Conservation (phyloP, 768 basidiomycete genomes). For the Glaciozyma antarctica region DNA sequence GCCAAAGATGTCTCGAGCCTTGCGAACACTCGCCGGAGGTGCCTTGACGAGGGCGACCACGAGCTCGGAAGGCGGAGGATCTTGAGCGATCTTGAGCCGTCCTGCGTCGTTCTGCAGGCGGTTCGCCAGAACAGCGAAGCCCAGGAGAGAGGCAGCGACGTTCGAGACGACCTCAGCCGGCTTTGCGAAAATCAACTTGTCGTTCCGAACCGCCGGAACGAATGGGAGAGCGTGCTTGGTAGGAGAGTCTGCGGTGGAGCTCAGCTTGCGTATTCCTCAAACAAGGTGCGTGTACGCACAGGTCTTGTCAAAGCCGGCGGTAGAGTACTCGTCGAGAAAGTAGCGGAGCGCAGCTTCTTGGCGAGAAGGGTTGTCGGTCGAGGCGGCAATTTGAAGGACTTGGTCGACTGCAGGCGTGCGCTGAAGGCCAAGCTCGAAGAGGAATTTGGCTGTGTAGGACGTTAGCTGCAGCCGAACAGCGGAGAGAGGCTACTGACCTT, state of each 20-base stretch:
- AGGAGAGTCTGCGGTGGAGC: conserved; percentile 42
- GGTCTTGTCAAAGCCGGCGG: conserved; percentile 43
- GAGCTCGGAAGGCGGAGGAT: conserved; percentile 25
- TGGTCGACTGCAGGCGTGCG: conserved; percentile 59
- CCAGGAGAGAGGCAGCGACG: conserved; percentile 60
- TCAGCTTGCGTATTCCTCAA: conserved; percentile 39
- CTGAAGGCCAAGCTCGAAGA: conserved; percentile 50
- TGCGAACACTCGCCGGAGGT: conserved; percentile 21
- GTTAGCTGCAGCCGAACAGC: neutral
- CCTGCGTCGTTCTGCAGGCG: conserved; percentile 22
- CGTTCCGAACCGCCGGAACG: conserved; percentile 60
- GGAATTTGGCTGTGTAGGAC: conserved; percentile 57
- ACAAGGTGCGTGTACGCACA: conserved; percentile 16
- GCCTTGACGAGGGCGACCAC: conserved; percentile 17
- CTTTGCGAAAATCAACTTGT: conserved; percentile 46
- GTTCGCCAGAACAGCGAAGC: conserved; percentile 54
- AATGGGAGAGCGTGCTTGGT: conserved; percentile 57
- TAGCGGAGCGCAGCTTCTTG: conserved; percentile 66
- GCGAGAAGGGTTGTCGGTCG: conserved; percentile 43
- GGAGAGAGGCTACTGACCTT: conserved; percentile 50
- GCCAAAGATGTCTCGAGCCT: conserved; percentile 30
- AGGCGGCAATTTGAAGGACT: conserved; percentile 59
- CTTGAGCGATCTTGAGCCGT: conserved; percentile 25
- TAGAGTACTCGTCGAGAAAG: conserved; percentile 61
- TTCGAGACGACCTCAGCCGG: conserved; percentile 57